Evolutionary conservation across 108 stramenopile genomes (phyloP).

Genomic region (Nitzschia inconspicua): DNA sequence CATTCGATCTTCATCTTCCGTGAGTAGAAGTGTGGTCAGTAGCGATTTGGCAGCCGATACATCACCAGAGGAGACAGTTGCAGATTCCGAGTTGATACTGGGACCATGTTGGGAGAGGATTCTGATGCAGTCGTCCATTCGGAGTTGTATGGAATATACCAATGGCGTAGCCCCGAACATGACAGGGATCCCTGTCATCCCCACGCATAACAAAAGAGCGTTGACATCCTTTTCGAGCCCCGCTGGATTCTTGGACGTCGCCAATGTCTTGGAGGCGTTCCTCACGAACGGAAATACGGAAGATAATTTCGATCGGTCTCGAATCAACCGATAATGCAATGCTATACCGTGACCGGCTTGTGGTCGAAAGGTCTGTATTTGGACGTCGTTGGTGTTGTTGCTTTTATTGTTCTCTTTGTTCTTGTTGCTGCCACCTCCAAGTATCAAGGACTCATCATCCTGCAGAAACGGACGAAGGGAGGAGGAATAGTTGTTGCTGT

Average conservation of each 20-base stretch:
- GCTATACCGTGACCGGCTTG: slow-evolving; percentile 32
- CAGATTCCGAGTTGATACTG: not conserved
- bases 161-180: slow-evolving; percentile 20
- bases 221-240: slow-evolving; percentile 15
- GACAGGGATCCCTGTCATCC: slow-evolving; percentile 28
- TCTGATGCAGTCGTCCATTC: slow-evolving; percentile 38
- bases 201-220: slow-evolving; percentile 30
- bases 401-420: not conserved
- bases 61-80: slow-evolving; percentile 6
- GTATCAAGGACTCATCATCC: slow-evolving; percentile 24
- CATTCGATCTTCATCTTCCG: slow-evolving; percentile 37
- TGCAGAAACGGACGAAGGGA: not conserved
- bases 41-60: slow-evolving; percentile 7
- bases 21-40: slow-evolving; percentile 32
- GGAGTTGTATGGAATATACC: slow-evolving; percentile 22
- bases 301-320: slow-evolving; percentile 9
- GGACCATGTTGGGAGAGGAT: slow-evolving; percentile 9
- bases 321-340: slow-evolving; percentile 32
- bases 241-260: not conserved
- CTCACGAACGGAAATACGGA: slow-evolving; percentile 18
- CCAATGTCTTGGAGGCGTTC: slow-evolving; percentile 1
- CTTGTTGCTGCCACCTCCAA: not conserved
- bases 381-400: not conserved
- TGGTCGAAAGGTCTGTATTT: slow-evolving; percentile 39
- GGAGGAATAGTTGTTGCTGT: not conserved